Conservation (phyloP, 352 stramenopile genomes). For the Globisporangium abappressorium region DNA sequence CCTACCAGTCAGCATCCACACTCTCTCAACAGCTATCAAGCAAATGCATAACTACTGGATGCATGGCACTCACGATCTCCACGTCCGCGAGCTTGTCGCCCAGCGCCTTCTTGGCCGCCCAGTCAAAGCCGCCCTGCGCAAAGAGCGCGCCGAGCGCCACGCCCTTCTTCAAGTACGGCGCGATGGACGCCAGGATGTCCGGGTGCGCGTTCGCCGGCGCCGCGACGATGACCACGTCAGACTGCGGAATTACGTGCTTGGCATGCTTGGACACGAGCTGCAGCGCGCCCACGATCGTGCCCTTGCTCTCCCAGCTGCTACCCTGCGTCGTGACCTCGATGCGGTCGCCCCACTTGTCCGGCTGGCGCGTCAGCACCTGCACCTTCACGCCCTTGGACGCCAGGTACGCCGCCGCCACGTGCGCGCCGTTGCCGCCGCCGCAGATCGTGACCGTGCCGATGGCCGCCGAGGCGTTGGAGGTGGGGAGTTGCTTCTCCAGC, state of each 20-base stretch:
- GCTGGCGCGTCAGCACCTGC: slow-evolving; percentile 80
- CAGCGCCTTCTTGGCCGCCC: slow-evolving; percentile 87
- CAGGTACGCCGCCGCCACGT: slow-evolving; percentile 88
- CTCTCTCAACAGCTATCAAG: slow-evolving; percentile 9
- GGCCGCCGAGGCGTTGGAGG: slow-evolving; percentile 11
- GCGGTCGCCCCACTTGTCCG: slow-evolving; percentile 71
- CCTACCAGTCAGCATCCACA: slow-evolving; percentile 12
- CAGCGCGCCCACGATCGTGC: slow-evolving; percentile 68
- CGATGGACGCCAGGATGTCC: slow-evolving; percentile 71
- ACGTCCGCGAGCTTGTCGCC: slow-evolving; percentile 56
- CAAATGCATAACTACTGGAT: no score
- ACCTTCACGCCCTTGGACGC: slow-evolving; percentile 81
- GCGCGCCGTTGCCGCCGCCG: slow-evolving; percentile 89
- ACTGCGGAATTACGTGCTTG: slow-evolving; percentile 82
- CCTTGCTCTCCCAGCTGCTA: slow-evolving; percentile 84
- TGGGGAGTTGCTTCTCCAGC: slow-evolving; percentile 50
- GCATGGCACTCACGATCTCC: slow-evolving; percentile 41
- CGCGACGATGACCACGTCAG: slow-evolving; percentile 89
- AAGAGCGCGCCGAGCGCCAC: slow-evolving; percentile 86
- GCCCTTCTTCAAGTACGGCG: slow-evolving; percentile 84
- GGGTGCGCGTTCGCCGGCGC: slow-evolving; percentile 87
- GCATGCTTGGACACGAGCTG: slow-evolving; percentile 78
- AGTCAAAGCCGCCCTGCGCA: slow-evolving; percentile 91
- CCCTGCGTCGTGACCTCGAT: slow-evolving; percentile 81
- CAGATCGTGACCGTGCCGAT: slow-evolving; percentile 87